Evolutionary conservation across 2,329 filamentous ascomycete species (phyloP).

Genomic region (Fusarium dlaminii): DNA sequence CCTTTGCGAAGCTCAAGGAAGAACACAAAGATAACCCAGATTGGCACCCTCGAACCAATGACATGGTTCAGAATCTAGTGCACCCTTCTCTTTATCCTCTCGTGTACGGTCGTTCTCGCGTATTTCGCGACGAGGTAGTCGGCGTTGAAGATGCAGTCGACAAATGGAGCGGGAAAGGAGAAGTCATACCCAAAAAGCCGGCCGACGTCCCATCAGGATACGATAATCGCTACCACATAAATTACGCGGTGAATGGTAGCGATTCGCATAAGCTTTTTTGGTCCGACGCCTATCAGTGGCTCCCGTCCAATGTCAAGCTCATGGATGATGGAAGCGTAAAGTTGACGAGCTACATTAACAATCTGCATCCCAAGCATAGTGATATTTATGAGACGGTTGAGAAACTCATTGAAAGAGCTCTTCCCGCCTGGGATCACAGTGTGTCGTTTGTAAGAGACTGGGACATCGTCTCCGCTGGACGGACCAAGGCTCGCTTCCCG

Average conservation of each 20-base stretch:
- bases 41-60: conserved; percentile 18
- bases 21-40: conserved; percentile 30
- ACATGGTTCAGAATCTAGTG: conserved; percentile 18
- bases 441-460: rapidly evolving
- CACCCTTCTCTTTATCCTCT: conserved; percentile 37
- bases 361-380: conserved; percentile 51
- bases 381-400: conserved; percentile 45
- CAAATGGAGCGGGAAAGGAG: conserved; percentile 35
- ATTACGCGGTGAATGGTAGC: conserved; percentile 54
- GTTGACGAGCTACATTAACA: conserved; percentile 59
- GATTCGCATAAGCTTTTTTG: conserved; percentile 63
- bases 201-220: conserved; percentile 42
- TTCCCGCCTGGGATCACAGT: conserved; percentile 48
- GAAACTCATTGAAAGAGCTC: neutral
- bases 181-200: conserved; percentile 3
- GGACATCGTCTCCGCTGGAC: neutral
- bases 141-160: conserved; percentile 35
- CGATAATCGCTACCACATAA: neutral
- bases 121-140: conserved; percentile 48
- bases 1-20: conserved; percentile 26
- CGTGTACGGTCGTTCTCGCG: conserved; percentile 39
- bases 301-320: conserved; percentile 49
- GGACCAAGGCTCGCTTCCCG: conserved; percentile 21
- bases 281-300: conserved; percentile 45
- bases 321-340: conserved; percentile 46